These are phyloP conservation scores for Cryptosporidium ubiquitum DNA, from an alignment of 169 alveolate genomes.

Conservation along the genomic window DNA sequence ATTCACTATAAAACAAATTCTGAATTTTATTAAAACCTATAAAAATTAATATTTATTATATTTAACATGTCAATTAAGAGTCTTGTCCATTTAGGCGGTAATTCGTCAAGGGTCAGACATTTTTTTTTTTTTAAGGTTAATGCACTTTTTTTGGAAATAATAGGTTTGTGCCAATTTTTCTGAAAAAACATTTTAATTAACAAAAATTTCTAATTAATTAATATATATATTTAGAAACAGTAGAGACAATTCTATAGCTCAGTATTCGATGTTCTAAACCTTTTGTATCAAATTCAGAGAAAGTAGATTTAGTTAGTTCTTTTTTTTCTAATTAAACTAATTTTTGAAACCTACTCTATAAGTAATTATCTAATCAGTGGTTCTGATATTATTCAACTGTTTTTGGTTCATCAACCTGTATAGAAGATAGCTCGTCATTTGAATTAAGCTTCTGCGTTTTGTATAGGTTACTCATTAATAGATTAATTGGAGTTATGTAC, in stretches of 20 bases:
- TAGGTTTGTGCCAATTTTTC: conserved; percentile 3
- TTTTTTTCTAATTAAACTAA: too few relatives aligned
- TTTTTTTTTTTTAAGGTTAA: conserved; percentile 19
- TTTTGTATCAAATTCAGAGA: neutral
- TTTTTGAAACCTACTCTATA: too few relatives aligned
- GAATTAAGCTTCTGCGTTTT: neutral
- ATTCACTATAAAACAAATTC: neutral
- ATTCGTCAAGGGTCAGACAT: conserved; percentile 12
- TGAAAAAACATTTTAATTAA: neutral
- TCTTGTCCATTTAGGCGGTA: conserved; percentile 75
- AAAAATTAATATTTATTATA: neutral
- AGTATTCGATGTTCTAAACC: too few relatives aligned
- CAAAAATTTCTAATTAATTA: neutral
- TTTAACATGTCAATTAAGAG: conserved; percentile 48
- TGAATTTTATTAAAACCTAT: conserved; percentile 30
- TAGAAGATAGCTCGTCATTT: neutral
- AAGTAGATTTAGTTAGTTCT: neutral
- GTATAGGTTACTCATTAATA: conserved; percentile 27
- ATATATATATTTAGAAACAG: neutral
- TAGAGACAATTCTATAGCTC: neutral
- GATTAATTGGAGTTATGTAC: conserved; percentile 62
- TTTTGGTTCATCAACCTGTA: neutral
- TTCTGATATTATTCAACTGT: neutral
- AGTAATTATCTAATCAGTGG: neutral
- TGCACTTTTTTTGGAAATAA: conserved; percentile 1